phyloP scores from a whole-genome alignment of 305 asterid genomes.

The Fraxinus platypoda region DNA sequence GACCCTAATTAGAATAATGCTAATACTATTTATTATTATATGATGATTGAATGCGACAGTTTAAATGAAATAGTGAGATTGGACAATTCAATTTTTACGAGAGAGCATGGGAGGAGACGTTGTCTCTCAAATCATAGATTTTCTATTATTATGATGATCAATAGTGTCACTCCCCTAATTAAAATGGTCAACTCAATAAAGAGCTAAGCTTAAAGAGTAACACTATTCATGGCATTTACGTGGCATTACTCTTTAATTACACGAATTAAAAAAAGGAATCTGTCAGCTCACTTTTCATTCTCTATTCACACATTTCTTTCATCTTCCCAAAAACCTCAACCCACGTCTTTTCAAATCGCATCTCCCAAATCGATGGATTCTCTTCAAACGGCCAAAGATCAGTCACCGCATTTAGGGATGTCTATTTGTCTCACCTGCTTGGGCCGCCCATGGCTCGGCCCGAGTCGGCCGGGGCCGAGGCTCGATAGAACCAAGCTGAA shows the following conservation, averaged over 20 bases:
- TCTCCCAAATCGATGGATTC: not conserved
- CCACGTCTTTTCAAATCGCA: not conserved
- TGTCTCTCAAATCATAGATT: not conserved
- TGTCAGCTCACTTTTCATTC: not conserved
- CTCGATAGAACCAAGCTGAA: too few species aligned
- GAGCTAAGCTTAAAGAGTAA: too few species aligned
- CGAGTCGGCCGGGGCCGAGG: too few species aligned
- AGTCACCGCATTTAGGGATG: not conserved
- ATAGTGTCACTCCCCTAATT: too few species aligned
- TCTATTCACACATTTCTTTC: not conserved
- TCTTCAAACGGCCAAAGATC: not conserved
- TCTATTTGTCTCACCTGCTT: too few species aligned
- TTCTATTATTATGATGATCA: not conserved
- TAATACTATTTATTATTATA: too few species aligned
- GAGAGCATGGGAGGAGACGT: not conserved
- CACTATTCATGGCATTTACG: too few species aligned
- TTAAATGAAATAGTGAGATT: not conserved
- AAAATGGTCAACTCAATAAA: too few species aligned
- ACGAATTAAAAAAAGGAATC: too few species aligned
- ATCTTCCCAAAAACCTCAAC: not conserved
- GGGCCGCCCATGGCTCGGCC: too few species aligned
- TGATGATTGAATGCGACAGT: too few species aligned
- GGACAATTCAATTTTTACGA: not conserved
- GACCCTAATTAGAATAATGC: not conserved
- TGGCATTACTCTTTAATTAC: not conserved